Evolutionary conservation across 139 green algal species (phyloP).

Genomic region (Chlamydomonas applanata): DNA sequence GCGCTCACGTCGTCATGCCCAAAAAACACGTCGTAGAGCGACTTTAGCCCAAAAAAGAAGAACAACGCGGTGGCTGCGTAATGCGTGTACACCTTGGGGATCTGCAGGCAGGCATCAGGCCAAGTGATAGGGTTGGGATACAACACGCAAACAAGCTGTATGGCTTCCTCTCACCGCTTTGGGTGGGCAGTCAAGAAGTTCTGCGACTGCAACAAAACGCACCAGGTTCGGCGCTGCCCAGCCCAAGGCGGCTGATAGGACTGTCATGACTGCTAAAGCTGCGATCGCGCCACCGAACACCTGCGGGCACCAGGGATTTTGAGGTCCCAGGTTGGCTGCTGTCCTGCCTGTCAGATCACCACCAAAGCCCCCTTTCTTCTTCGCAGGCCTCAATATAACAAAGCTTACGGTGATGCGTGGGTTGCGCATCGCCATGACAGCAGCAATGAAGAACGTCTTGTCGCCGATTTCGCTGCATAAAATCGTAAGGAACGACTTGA

Average conservation of each 20-base stretch:
- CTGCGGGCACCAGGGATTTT: conserved; percentile 36
- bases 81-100: conserved; percentile 86
- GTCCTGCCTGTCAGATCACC: not conserved
- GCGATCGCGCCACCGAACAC: conserved; percentile 80
- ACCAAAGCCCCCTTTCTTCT: too few species aligned
- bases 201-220: conserved; percentile 10
- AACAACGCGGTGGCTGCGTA: conserved; percentile 83
- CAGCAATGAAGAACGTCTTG: conserved; percentile 98
- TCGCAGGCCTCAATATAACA: not conserved
- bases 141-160: too few species aligned
- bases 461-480: conserved; percentile 83
- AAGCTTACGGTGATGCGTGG: conserved; percentile 51
- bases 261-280: conserved; percentile 91
- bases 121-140: not conserved
- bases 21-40: conserved; percentile 71
- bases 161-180: too few species aligned
- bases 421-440: conserved; percentile 88
- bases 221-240: conserved; percentile 86
- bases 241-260: conserved; percentile 82
- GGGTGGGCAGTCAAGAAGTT: conserved; percentile 8
- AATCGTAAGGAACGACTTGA: conserved; percentile 59
- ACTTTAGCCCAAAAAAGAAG: conserved; percentile 85
- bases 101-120: conserved; percentile 41
- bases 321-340: not conserved
- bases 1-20: conserved; percentile 38